Base-by-base conservation (phyloP, 2,329 filamentous ascomycete species). In the Pseudonectria foliicola region DNA sequence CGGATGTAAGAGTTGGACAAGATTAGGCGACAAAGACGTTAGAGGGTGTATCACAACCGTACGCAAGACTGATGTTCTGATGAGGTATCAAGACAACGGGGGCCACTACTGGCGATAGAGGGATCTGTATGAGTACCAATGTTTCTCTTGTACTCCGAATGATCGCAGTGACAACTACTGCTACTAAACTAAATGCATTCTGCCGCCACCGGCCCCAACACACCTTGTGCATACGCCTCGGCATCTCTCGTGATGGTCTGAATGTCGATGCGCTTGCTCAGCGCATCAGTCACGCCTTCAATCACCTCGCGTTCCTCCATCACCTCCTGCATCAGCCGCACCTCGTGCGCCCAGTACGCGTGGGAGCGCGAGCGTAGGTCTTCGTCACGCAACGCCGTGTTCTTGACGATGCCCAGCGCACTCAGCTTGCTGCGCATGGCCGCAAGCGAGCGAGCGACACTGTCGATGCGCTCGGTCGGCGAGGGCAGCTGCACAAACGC, bases 331-430 rank as follows among this genome's bases (percentile, higher is more conserved):
- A 84, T 86, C 21, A 86, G 59, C 33, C 73, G 67, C 6, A 77
- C 82, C 64, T 95, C 86, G 29, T 82, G 80, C 8, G 69, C 65
- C 90, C 90, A 96, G 62, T 95, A 95, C 12, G 68, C 71, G 47
- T 81, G 74, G 32, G 74, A 73, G 38, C 73, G 72, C 3, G 61
- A 68, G 39, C 88, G 76, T 57, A 95, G 63, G 28, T 73, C 73
- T 43, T 76, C 71, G 61, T 95, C 85, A 36, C 89, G 67, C 37
- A 82, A 68, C 12, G 85, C 73, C 3, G 86, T 85, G 64, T 95
- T 95, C 56, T 82, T 77, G 29, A 94, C 65, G 38, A 94, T 78
- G 7, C 78, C 83, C 25, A 85, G 64, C 1, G 83, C 85, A 47
- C 75, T 79, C 40, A 94, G 58, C 57, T 82, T 87, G 35, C 75